Evolutionary conservation across 2,329 filamentous ascomycete genomes (phyloP).

Genomic region (Fusarium sp.): DNA sequence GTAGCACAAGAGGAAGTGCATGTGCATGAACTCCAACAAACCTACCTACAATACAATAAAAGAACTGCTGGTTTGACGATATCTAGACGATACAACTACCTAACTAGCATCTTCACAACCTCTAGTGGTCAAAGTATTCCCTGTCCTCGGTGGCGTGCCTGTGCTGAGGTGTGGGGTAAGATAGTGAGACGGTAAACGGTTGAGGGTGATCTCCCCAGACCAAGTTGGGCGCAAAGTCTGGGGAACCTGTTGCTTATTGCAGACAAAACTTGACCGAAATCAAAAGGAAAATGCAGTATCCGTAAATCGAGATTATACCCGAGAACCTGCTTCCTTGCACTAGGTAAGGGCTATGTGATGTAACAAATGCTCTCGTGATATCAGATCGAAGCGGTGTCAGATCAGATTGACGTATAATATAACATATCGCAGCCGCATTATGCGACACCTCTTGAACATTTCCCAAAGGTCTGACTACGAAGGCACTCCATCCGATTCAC

Average conservation of each 20-base stretch:
- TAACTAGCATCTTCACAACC: background rate
- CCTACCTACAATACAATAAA: background rate
- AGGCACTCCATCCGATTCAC: constrained; percentile 2
- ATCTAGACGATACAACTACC: background rate
- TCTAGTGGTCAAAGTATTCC: constrained; percentile 2
- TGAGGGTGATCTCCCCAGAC: constrained; percentile 31
- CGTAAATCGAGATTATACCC: constrained; percentile 22
- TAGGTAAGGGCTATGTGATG: background rate
- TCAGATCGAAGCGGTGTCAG: constrained; percentile 11
- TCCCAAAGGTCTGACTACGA: background rate
- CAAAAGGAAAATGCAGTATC: constrained; percentile 2
- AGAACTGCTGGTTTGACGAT: background rate
- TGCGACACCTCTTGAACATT: constrained; percentile 4
- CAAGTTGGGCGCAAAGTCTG: constrained; percentile 36
- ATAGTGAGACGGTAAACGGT: constrained; percentile 8
- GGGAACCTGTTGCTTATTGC: constrained; percentile 26
- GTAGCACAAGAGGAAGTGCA: constrained; percentile 5
- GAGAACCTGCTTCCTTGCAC: background rate
- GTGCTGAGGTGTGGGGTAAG: constrained; percentile 40
- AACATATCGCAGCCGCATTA: constrained; percentile 3
- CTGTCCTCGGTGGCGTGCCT: constrained; percentile 25
- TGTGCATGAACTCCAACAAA: constrained; percentile 10
- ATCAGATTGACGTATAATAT: constrained; percentile 4
- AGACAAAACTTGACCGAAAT: constrained; percentile 5
- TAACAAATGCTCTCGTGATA: constrained; percentile 15